These are phyloP conservation scores for Moniliella sp. DNA, from an alignment of 1,284 basidiomycete genomes.

Conservation along the genomic window DNA sequence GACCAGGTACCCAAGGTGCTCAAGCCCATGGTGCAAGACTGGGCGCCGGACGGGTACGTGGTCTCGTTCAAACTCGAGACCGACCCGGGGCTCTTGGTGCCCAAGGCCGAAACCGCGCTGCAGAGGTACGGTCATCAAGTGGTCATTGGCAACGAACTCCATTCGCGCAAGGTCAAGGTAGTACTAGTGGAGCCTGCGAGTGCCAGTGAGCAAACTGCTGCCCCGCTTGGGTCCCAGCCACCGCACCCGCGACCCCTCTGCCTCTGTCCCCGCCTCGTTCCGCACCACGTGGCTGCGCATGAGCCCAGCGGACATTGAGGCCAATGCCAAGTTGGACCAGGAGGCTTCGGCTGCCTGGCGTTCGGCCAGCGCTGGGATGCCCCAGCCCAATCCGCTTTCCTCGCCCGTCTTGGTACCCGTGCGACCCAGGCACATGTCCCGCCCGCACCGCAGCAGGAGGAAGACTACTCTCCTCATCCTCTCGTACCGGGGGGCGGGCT, in stretches of 20 bases:
- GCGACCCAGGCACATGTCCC: neutral
- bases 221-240: neutral
- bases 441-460: neutral
- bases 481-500: neutral
- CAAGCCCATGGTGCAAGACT: conserved; percentile 73
- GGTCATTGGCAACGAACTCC: conserved; percentile 82
- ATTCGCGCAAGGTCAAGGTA: conserved; percentile 69
- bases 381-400: no score
- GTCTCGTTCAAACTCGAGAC: conserved; percentile 99
- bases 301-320: conserved; percentile 1
- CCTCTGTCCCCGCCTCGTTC: conserved; percentile 34
- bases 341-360: neutral
- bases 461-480: conserved; percentile 8
- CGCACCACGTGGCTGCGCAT: conserved; percentile 55
- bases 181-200: conserved; percentile 48
- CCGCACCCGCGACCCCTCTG: neutral
- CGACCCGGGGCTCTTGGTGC: conserved; percentile 57
- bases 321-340: neutral
- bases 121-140: conserved; percentile 88
- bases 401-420: neutral
- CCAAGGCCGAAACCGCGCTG: conserved; percentile 68
- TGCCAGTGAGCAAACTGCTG: neutral
- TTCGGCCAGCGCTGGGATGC: no score
- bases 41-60: conserved; percentile 72
- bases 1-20: conserved; percentile 93